A percentile compares a stretch with the other conserved stretches of the same genome.
phyloP scores from a whole-genome alignment of 257 asterid species.

The Nyctanthes arbortristis region DNA sequence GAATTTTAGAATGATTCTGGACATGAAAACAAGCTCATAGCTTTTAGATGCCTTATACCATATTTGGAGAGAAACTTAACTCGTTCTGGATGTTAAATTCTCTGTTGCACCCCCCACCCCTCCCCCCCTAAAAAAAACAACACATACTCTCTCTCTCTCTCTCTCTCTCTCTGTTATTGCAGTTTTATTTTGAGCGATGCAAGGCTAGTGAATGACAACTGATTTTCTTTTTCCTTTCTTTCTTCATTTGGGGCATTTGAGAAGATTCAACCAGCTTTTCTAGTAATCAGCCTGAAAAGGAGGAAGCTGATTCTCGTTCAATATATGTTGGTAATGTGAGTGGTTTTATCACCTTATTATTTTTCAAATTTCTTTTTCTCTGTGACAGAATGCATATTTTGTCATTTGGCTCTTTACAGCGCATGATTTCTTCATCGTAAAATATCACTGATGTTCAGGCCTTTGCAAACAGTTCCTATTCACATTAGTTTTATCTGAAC shows the following conservation, averaged over 20 bases:
- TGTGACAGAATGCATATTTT: not conserved
- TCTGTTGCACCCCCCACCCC: too few relatives aligned
- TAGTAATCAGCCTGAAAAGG: not conserved
- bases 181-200: not conserved
- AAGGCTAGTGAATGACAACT: not conserved
- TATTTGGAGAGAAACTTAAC: not conserved
- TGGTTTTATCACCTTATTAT: not conserved
- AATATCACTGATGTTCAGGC: not conserved
- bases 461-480: not conserved
- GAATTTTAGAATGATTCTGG: not conserved
- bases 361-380: not conserved
- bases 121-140: too few relatives aligned
- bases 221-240: not conserved
- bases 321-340: slow-evolving; percentile 6
- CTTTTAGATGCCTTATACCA: not conserved
- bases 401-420: not conserved
- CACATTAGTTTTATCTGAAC: not conserved
- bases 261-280: not conserved
- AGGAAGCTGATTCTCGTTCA: slow-evolving; percentile 6
- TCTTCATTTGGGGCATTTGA: not conserved
- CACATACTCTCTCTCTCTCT: too few relatives aligned
- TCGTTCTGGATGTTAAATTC: not conserved
- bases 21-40: not conserved
- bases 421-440: not conserved
- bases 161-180: too few relatives aligned